phyloP scores from a whole-genome alignment of 2,329 filamentous ascomycete species.

The Pseudogymnoascus sp. region DNA sequence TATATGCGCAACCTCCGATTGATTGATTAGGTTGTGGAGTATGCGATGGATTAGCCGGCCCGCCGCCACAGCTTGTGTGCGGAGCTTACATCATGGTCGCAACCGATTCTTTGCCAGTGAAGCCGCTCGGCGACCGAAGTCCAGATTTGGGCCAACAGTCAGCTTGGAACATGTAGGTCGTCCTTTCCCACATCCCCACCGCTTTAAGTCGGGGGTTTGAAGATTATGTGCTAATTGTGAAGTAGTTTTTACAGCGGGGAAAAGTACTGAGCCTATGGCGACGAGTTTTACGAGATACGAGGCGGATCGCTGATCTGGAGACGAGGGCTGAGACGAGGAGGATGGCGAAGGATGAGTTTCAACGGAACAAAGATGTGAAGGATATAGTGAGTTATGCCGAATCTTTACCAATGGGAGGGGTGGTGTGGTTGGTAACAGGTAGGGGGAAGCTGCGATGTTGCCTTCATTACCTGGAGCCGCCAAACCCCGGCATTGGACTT shows the following conservation, averaged over 20 bases:
- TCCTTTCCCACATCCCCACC: not conserved
- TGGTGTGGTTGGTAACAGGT: not conserved
- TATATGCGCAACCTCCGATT: not conserved
- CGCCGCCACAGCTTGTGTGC: not conserved
- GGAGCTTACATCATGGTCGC: not conserved
- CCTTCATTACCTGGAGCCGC: not conserved
- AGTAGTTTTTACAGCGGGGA: slow-evolving; percentile 50
- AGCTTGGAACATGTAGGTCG: slow-evolving; percentile 50
- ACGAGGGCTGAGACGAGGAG: slow-evolving; percentile 47
- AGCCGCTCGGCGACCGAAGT: slow-evolving; percentile 9
- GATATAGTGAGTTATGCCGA: slow-evolving; percentile 41
- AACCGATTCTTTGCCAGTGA: not conserved
- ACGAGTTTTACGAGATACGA: slow-evolving; percentile 46
- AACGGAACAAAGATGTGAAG: slow-evolving; percentile 46
- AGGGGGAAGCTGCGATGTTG: not conserved
- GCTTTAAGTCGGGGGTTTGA: no score
- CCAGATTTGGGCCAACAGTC: slow-evolving; percentile 36
- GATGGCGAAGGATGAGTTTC: slow-evolving; percentile 53
- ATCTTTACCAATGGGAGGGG: not conserved
- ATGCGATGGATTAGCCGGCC: not conserved
- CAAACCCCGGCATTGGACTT: not conserved
- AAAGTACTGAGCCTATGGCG: slow-evolving; percentile 50
- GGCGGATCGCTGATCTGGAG: slow-evolving; percentile 40
- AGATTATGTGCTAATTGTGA: not conserved
- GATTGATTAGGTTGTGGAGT: not conserved